phyloP scores from a whole-genome alignment of 345 rosid species.

The Zanthoxylum bungeanum region DNA sequence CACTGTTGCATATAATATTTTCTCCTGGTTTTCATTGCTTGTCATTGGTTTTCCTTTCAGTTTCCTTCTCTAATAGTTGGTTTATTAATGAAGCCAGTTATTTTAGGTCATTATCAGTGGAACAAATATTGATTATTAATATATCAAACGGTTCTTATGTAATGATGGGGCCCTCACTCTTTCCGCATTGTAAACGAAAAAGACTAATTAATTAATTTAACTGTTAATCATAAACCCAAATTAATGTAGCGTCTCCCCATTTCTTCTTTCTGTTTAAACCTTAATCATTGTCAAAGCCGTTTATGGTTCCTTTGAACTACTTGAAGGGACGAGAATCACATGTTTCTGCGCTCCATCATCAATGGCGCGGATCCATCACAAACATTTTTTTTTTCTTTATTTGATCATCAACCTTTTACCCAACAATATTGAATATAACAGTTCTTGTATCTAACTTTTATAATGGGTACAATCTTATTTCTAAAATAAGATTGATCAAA shows the following conservation, averaged over 20 bases:
- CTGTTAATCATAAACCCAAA: background rate
- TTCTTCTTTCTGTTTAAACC: background rate
- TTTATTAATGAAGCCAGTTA: slow-evolving; percentile 17
- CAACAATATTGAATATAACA: background rate
- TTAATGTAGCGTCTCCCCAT: slow-evolving; percentile 12
- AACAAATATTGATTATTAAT: background rate
- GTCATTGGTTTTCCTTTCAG: slow-evolving; percentile 27
- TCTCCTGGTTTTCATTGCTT: slow-evolving; percentile 17
- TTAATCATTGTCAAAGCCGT: slow-evolving; percentile 31
- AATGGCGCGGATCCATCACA: background rate
- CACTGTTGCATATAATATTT: no score
- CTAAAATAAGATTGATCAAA: no score
- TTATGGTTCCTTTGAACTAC: background rate
- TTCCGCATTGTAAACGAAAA: background rate
- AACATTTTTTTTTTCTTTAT: background rate
- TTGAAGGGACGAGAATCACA: background rate
- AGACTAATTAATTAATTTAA: background rate
- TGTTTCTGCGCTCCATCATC: slow-evolving; percentile 6
- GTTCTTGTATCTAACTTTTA: no score
- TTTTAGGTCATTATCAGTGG: slow-evolving; percentile 19
- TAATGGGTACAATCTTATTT: no score
- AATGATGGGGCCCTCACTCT: background rate
- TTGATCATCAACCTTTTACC: background rate
- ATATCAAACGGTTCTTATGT: background rate
- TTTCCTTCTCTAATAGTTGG: slow-evolving; percentile 2